A percentile compares a stretch with the other conserved stretches of the same genome.
phyloP scores from a whole-genome alignment of 805 yeast species.

The Saccharomyces paradoxus region DNA sequence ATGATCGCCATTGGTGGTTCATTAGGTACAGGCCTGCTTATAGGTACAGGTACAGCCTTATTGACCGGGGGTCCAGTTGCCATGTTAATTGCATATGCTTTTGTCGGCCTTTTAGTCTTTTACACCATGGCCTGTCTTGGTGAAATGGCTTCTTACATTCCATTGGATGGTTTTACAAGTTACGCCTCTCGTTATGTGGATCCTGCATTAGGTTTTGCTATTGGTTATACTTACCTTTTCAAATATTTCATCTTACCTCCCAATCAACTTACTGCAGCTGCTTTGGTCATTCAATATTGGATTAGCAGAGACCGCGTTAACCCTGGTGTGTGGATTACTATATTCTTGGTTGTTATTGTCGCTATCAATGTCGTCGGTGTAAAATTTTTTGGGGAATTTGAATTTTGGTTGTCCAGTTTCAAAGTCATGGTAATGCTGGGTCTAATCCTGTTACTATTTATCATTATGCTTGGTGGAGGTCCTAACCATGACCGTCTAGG shows the following conservation, averaged over 20 bases:
- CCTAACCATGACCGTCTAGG: constrained; percentile 69
- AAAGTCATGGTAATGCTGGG: constrained; percentile 61
- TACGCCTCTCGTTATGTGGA: constrained; percentile 46
- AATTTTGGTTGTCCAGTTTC: constrained; percentile 45
- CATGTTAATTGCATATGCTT: constrained; percentile 50
- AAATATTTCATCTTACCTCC: constrained; percentile 43
- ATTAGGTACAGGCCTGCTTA: constrained; percentile 69
- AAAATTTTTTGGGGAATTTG: constrained; percentile 41
- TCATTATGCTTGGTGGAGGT: constrained; percentile 71
- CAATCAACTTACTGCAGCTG: constrained; percentile 39
- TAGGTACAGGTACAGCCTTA: constrained; percentile 68
- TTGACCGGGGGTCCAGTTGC: constrained; percentile 58
- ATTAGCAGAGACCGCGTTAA: constrained; percentile 32
- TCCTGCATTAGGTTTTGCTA: constrained; percentile 40
- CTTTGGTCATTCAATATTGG: constrained; percentile 42
- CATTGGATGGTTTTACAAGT: constrained; percentile 60
- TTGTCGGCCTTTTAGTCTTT: constrained; percentile 65
- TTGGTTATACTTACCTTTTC: constrained; percentile 39
- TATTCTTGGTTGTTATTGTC: constrained; percentile 33
- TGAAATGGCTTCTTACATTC: constrained; percentile 60
- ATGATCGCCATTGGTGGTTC: constrained; percentile 83
- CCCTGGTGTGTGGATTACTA: constrained; percentile 40
- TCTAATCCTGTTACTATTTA: constrained; percentile 53
- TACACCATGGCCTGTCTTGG: constrained; percentile 63
- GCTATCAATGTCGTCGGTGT: constrained; percentile 33